Evolutionary conservation across 1,139 yeast species (phyloP), one percentile per base, ranked within the genome.

Genomic region (Debaryomyces udenii): DNA sequence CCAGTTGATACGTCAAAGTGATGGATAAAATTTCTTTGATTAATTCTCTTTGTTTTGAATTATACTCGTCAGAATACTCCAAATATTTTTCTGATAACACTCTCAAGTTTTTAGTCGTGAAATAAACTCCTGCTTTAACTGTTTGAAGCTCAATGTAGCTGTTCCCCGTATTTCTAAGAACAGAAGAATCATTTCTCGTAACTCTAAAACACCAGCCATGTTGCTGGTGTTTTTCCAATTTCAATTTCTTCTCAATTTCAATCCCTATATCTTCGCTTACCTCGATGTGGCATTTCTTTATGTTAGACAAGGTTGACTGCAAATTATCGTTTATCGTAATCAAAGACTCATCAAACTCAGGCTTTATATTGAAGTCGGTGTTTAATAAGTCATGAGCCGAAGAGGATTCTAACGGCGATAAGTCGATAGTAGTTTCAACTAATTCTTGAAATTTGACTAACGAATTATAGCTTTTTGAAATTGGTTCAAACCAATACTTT

Each of bases 131-230:
- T 1, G 96, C 96, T 61, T 93, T 93, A 27, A 89, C 95, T 0
- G 98, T 90, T 40, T 90, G 88, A 26, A 91, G 70, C 59, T 93
- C 97, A 39, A 75, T 74, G 57, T 85, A 93, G 37, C 76, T 74
- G 32, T 72, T 71, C 29, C 74, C 76, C 16, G 68, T 64, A 31
- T 81, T 82, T 53, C 98, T 76, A 44, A 93, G 70, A 15, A 86
- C 85, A 9, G 83, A 74, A 2, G 96, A 91, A 57, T 91, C 98
- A 41, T 80, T 88, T 62, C 99, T 78, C 0, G 98, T 91, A 16
- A 93, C 79, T 52, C 98, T 75, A 72, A 91, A 80, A 59, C 96
- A 89, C 95, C 96, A 91, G 9, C 98, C 97, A 60, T 87, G 94
- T 23, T 78, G 79, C 49, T 78, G 84, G 57, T 91, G 96, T 41